phyloP scores from a whole-genome alignment of 2,329 filamentous ascomycete species.

The Elsinoe australis region DNA sequence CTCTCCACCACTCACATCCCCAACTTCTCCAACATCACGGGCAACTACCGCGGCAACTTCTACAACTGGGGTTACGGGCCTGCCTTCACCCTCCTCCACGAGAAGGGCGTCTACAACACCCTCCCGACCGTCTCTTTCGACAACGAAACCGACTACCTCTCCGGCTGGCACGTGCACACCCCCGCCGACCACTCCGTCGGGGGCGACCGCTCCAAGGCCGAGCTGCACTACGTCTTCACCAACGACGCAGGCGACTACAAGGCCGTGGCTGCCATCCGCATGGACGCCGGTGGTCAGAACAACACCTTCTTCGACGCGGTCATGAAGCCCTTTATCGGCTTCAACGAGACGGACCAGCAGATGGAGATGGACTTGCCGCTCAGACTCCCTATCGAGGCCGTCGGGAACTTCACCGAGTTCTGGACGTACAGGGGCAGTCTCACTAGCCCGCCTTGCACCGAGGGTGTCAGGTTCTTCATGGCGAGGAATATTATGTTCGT shows the following conservation, averaged over 20 bases:
- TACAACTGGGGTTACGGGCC: constrained; percentile 42
- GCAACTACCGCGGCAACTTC: constrained; percentile 23
- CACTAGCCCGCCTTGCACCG: constrained; percentile 43
- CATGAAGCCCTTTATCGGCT: constrained; percentile 34
- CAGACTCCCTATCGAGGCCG: constrained; percentile 31
- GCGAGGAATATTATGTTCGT: constrained; percentile 37
- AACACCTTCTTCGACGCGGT: constrained; percentile 39
- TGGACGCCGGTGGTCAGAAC: constrained; percentile 38
- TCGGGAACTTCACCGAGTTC: constrained; percentile 37
- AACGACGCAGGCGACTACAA: constrained; percentile 36
- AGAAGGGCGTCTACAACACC: constrained; percentile 29
- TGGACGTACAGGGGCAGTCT: constrained; percentile 45
- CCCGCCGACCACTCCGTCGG: constrained; percentile 45
- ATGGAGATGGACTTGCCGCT: constrained; percentile 27
- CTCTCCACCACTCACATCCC: constrained; percentile 26
- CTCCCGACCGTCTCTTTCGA: constrained; percentile 41
- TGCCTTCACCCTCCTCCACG: constrained; percentile 36
- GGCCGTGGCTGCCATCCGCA: constrained; percentile 42
- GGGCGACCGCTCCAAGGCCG: constrained; percentile 38
- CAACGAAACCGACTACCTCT: constrained; percentile 42
- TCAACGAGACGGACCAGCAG: constrained; percentile 29
- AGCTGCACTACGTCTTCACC: constrained; percentile 45
- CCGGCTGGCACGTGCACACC: constrained; percentile 46
- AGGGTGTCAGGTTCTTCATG: constrained; percentile 42
- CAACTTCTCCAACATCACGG: constrained; percentile 27